Base-by-base conservation (phyloP, 140 eudicot genomes). In the Bidens hawaiensis region DNA sequence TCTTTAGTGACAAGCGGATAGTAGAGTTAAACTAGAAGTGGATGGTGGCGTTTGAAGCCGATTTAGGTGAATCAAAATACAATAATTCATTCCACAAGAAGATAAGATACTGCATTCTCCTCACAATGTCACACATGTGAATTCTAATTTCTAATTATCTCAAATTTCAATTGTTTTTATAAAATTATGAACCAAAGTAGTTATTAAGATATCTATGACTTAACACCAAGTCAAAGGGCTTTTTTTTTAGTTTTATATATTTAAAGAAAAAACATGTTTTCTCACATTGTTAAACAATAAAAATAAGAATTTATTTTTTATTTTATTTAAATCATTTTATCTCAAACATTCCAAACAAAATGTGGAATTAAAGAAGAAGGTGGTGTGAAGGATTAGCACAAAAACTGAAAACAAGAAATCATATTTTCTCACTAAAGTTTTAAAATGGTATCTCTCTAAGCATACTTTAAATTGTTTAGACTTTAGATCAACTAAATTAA, bases 401-500 rank as follows among this genome's bases (percentile, higher is more conserved):
- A 56, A 59, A 59, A 6, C 14, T 19, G 25, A 59, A 59, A 33
- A 31, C 48, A 59, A 34, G 64, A 34, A 59, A 33, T 59, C 64
- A 59, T n/a, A 19, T 33, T 3, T 59, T 59, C 15, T 33, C 48
- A 59, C 21, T 18, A 33, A 33, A 59, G 48, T 59, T 33, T 33
- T 33, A 34, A 31, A 31, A 6, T 33, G 9, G 64, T 59, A 59
- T 59, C n/a, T 59, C 27, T 48, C 9, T 14, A 42, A 14, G 17
- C 18, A 42, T 16, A 9, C 45, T 8, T 38, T 3, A 43, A 36
- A 8, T 36, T 36, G 42, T 36, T 8, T 36, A 1, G 43, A n/a
- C n/a, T 36, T 36, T 3, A 36, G 0, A 36, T 8, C 43, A 36
- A 36, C 12, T 36, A 36, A 36, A 36, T 36, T 36, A 36, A 11